Percentiles rank a stretch among this genome's conserved stretches.
Conservation (phyloP, 2,329 filamentous ascomycete species). For the Pseudopithomyces chartarum region DNA sequence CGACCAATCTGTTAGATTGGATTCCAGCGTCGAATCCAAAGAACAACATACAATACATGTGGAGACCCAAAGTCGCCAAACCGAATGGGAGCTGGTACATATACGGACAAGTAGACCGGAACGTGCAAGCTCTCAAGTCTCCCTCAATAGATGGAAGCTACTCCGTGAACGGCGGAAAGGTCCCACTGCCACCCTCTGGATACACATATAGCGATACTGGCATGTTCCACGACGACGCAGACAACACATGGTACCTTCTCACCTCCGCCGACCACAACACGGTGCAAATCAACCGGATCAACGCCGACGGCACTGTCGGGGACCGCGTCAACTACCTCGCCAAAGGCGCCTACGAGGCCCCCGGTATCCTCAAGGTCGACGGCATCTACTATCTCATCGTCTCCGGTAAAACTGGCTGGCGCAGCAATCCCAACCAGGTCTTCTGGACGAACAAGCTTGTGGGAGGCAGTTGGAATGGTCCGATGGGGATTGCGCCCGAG, state of each 20-base stretch:
- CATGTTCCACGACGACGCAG: conserved; percentile 47
- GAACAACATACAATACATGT: conserved; percentile 43
- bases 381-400: conserved; percentile 67
- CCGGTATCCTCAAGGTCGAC: conserved; percentile 63
- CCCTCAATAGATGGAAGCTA: conserved; percentile 40
- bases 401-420: conserved; percentile 50
- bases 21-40: conserved; percentile 37
- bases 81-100: conserved; percentile 49
- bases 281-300: conserved; percentile 48
- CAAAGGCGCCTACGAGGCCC: conserved; percentile 60
- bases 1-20: conserved; percentile 50
- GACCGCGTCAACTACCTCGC: conserved; percentile 43
- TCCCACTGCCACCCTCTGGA: conserved; percentile 44
- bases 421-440: conserved; percentile 65
- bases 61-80: conserved; percentile 50
- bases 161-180: conserved; percentile 33
- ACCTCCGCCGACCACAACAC: conserved; percentile 50
- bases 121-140: conserved; percentile 46
- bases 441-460: conserved; percentile 58
- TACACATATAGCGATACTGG: conserved; percentile 40
- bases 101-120: conserved; percentile 49
- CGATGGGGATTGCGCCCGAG: conserved; percentile 53
- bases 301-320: conserved; percentile 44
- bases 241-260: conserved; percentile 44
- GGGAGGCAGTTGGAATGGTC: conserved; percentile 61